Evolutionary conservation across 805 yeast genomes (phyloP).

Genomic region (Ogataea paraovalis): DNA sequence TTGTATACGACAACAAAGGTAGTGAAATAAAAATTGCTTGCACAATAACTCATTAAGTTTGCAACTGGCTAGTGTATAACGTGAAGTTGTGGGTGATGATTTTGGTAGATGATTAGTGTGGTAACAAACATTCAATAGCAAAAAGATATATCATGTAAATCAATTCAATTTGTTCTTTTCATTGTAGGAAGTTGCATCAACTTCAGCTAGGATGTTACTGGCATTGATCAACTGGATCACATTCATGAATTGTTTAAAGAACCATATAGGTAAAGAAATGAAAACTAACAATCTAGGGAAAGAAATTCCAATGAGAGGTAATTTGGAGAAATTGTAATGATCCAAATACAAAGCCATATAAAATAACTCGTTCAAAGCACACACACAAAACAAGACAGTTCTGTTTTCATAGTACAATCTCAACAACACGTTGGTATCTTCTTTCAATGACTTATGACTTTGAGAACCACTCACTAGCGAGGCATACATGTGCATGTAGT

Average conservation of each 20-base stretch:
- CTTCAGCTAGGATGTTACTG: conserved; percentile 69
- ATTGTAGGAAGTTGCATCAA: conserved; percentile 56
- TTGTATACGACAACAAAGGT: too few species aligned
- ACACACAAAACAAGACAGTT: conserved; percentile 76
- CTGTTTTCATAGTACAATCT: conserved; percentile 85
- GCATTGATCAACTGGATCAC: conserved; percentile 87
- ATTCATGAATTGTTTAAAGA: conserved; percentile 86
- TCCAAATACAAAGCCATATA: conserved; percentile 84
- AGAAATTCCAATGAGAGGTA: conserved; percentile 35
- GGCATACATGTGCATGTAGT: conserved; percentile 98
- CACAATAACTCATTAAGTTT: too few species aligned
- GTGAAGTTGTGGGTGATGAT: too few species aligned
- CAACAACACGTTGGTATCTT: conserved; percentile 66
- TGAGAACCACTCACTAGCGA: conserved; percentile 73
- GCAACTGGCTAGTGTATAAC: too few species aligned
- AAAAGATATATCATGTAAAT: neutral
- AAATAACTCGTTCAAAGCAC: conserved; percentile 91
- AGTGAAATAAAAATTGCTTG: too few species aligned
- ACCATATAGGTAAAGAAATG: conserved; percentile 78
- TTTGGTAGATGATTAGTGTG: too few species aligned
- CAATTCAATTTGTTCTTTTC: conserved; percentile 29
- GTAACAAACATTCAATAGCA: too few species aligned
- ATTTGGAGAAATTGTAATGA: conserved; percentile 48
- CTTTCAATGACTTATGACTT: conserved; percentile 79
- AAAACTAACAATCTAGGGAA: conserved; percentile 36